A percentile compares a stretch with the other conserved stretches of the same genome.
These are phyloP conservation scores for Phytophthora brassicae DNA, from an alignment of 352 stramenopile species.

Conservation along the genomic window DNA sequence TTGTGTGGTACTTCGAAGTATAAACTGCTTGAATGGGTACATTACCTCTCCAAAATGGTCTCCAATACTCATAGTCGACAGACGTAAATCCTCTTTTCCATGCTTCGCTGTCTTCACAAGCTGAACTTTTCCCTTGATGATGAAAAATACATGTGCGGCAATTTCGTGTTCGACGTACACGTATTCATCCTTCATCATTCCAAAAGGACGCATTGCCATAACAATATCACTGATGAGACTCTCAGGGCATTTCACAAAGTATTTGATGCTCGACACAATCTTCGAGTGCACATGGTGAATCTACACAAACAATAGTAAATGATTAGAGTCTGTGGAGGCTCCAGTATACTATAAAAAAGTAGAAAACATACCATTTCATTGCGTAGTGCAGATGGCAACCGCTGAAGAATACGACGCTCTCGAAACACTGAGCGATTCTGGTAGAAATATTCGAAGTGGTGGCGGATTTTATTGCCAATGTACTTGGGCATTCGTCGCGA, in stretches of 20 bases:
- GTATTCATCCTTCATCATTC: conserved; percentile 74
- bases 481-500: conserved; percentile 73
- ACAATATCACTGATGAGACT: conserved; percentile 85
- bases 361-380: conserved; percentile 71
- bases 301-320: conserved; percentile 24
- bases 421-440: conserved; percentile 85
- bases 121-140: conserved; percentile 73
- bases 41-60: conserved; percentile 85
- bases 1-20: neutral
- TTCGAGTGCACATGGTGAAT: conserved; percentile 79
- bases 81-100: conserved; percentile 45
- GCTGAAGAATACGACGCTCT: conserved; percentile 63
- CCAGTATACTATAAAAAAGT: too few species aligned
- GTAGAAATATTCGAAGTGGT: conserved; percentile 88
- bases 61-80: conserved; percentile 49
- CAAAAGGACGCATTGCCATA: conserved; percentile 78
- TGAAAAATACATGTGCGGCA: conserved; percentile 81
- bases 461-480: conserved; percentile 69
- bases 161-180: conserved; percentile 84
- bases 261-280: conserved; percentile 67
- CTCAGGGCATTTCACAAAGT: conserved; percentile 76
- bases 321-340: neutral
- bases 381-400: conserved; percentile 68
- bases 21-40: neutral
- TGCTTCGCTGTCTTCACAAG: conserved; percentile 56